Evolutionary conservation across 1,284 basidiomycete species (phyloP).

Genomic region (Rhodotorula sp.): DNA sequence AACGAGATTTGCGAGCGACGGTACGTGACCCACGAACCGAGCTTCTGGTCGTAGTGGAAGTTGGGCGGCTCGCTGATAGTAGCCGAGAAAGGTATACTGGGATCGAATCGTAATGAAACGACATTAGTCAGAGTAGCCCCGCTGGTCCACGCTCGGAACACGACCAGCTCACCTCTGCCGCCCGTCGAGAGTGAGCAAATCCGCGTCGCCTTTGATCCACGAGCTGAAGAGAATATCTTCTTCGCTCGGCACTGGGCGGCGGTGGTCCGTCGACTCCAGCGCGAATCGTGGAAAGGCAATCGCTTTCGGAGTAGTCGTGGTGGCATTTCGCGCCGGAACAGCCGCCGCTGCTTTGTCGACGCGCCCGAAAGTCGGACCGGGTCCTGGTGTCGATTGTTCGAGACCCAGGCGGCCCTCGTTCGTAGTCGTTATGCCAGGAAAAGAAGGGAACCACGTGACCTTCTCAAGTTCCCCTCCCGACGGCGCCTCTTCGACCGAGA

Average conservation of each 20-base stretch:
- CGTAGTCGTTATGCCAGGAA: too few species aligned
- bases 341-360: too few species aligned
- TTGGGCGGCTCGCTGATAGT: conserved; percentile 4
- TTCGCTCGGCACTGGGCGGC: too few species aligned
- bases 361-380: too few species aligned
- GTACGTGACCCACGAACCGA: conserved; percentile 15
- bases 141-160: not conserved
- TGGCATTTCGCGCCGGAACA: too few species aligned
- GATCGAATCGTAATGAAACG: rapidly evolving
- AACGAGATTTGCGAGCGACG: conserved; percentile 14
- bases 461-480: not conserved
- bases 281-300: too few species aligned
- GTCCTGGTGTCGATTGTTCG: too few species aligned
- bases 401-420: too few species aligned
- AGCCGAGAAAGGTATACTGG: not conserved
- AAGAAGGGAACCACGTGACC: too few species aligned
- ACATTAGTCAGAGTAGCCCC: not conserved
- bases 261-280: too few species aligned
- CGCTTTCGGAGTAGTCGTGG: too few species aligned
- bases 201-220: not conserved
- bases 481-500: not conserved
- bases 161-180: not conserved
- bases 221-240: too few species aligned
- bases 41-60: not conserved
- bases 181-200: not conserved